Base-by-base conservation (phyloP, 2,329 filamentous ascomycete species). In the Colletotrichum sp. region DNA sequence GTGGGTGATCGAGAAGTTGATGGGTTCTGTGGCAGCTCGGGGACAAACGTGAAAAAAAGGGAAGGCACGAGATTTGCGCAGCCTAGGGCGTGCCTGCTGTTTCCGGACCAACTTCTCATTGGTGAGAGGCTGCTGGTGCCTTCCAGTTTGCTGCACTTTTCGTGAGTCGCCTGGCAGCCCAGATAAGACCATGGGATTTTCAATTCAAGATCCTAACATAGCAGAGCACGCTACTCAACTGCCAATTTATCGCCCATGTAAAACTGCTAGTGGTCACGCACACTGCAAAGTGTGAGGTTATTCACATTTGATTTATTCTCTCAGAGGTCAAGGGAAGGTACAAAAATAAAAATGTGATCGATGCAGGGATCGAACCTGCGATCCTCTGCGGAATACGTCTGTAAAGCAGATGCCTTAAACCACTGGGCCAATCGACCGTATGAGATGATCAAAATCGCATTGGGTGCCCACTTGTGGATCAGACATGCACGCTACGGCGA, bases 351-450 rank as follows among this genome's bases (percentile, higher is more conserved):
- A 18, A 12, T 9, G 0, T 85, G 84, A 84, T 83, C 83, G 83
- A 81, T 80, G 83, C 83, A 85, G 84, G 85, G 83, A 81, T 86
- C 84, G 84, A 86, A 86, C 84, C 84, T 85, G 83, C 83, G 84
- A 85, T 82, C 84, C 82, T 83, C 80, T 83, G 83, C 81, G 84
- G 3, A 9, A 28, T 13, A 58, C 15, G 4, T 6, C 9, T 85
- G 84, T 85, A 85, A 85, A 82, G 80, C 83, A 83, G 79, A 83
- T 81, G 82, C 81, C 81, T 80, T 84, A 58, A 81, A 84, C 84
- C 84, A 79, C 84, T 85, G 80, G 81, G 81, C 84, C 81, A 84
- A 79, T 80, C 82, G 82, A 82, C 81, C 81, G n/a, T 21, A 52
- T 21, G n/a, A 48, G 43, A 48, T 48, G n/a, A 21, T 48, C 10